Base-by-base conservation (phyloP, 192 early-diverging fungal species). In the Podila epigama region DNA sequence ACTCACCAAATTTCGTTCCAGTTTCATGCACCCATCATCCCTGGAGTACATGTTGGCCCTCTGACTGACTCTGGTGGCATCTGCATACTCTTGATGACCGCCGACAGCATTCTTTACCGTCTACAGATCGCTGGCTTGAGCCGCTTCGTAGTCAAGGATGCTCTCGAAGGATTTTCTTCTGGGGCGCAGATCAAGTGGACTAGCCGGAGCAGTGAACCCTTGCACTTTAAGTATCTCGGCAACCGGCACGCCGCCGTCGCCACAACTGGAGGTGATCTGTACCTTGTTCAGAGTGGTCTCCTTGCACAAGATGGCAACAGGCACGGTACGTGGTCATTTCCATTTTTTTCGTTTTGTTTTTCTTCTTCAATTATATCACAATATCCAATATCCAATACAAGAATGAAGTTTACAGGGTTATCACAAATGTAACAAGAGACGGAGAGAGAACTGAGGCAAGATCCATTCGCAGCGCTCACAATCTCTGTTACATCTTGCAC, bases 1-100 rank as follows among this genome's bases (percentile, higher is more conserved):
- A 68, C 73, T 5, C 66, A 66, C 48, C 73, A 60, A 10, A 77
- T 77, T 7, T 57, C 73, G 36, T 77, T 77, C 22, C 59, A 36
- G 28, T 68, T 77, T 25, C 66, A 68, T 50, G 73, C 73, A 8
- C 73, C 73, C 13, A 77, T 77, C 33, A 27, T 77, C 4, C 39
- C 73, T 8, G 73, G 73, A 2, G 9, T 77, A 27, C 73, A 77
- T 20, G 27, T 77, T 28, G 73, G 60, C 10, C 54, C 73, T 3
- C 27, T 68, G 22, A 58, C 66, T 2, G 60, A 27, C 1, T 42
- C 62, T 15, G 73, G 73, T 25, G 73, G 73, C 15, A 77, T 77
- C 32, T 31, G 58, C 25, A 77, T 77, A 7, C 31, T 55, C 22
- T 5, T 77, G 12, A 29, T 77, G 40, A 77, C 73, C 3, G 66